These are phyloP conservation scores for Monascus ruber DNA, from an alignment of 2,329 filamentous ascomycete genomes.

Conservation along the genomic window DNA sequence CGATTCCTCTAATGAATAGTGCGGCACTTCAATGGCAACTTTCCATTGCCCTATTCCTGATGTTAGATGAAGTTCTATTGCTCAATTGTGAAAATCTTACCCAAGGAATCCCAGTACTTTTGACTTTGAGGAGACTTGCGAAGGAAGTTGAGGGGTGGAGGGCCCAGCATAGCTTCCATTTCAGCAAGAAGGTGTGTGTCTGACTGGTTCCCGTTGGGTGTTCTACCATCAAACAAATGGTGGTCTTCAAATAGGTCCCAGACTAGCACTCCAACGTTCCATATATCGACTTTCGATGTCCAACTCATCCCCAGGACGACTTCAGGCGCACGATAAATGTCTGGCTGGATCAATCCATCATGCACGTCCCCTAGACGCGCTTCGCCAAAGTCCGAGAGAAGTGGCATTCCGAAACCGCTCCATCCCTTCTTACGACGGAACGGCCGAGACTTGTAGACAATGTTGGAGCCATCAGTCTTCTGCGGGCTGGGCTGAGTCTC, in stretches of 20 bases:
- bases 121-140: constrained; percentile 1
- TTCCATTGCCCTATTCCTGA: constrained; percentile 5
- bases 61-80: background rate
- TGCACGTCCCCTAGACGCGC: constrained; percentile 8
- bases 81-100: constrained; percentile 1
- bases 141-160: constrained; percentile 4
- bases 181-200: constrained; percentile 8
- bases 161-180: constrained; percentile 8
- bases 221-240: constrained; percentile 8
- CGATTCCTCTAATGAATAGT: constrained; percentile 10
- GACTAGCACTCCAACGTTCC: constrained; percentile 15
- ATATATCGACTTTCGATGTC: constrained; percentile 18
- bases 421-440: constrained; percentile 5
- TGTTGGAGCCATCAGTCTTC: constrained; percentile 13
- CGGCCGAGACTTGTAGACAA: constrained; percentile 10
- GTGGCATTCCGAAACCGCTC: constrained; percentile 7
- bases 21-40: constrained; percentile 1
- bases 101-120: constrained; percentile 6
- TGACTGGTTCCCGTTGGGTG: constrained; percentile 2
- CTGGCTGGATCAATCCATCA: constrained; percentile 11
- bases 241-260: constrained; percentile 9
- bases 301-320: constrained; percentile 16
- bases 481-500: constrained; percentile 8
- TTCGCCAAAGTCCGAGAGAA: constrained; percentile 17
- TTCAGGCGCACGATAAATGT: constrained; percentile 18